Evolutionary conservation across 1,284 basidiomycete genomes (phyloP).

Genomic region (Boletus semigastroideus): DNA sequence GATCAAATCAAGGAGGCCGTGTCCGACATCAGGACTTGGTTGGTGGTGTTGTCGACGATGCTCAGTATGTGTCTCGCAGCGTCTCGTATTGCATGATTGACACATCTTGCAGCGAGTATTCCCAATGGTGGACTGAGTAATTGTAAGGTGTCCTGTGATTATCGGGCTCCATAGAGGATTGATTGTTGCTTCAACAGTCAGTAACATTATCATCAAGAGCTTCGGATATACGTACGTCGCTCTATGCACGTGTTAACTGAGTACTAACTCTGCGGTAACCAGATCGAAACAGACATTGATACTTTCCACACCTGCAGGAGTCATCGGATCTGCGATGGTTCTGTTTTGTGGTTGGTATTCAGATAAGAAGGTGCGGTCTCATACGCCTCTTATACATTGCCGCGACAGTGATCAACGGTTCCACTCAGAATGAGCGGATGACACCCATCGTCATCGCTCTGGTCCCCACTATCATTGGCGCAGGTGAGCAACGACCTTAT

Average conservation of each 20-base stretch:
- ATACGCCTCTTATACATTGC: not conserved
- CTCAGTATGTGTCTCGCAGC: constrained; percentile 43
- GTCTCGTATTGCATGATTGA: constrained; percentile 9
- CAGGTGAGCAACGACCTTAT: constrained; percentile 35
- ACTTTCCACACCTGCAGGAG: constrained; percentile 59
- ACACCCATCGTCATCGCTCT: constrained; percentile 60
- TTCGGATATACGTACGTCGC: constrained; percentile 63
- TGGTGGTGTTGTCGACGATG: constrained; percentile 58
- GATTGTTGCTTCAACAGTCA: constrained; percentile 39
- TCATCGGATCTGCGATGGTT: constrained; percentile 47
- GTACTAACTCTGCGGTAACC: not conserved
- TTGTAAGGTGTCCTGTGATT: constrained; percentile 40
- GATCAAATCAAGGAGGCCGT: constrained; percentile 60
- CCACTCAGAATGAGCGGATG: constrained; percentile 56
- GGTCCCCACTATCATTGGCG: constrained; percentile 61
- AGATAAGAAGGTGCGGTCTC: constrained; percentile 49
- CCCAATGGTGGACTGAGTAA: constrained; percentile 67
- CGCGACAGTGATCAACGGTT: not conserved
- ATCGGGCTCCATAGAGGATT: not conserved
- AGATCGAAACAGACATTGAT: constrained; percentile 65
- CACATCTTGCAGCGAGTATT: constrained; percentile 46
- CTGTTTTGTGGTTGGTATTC: constrained; percentile 63
- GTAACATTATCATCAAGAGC: constrained; percentile 60
- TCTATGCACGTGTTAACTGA: not conserved
- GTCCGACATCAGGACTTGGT: constrained; percentile 60